These are phyloP conservation scores for Penicillium bovifimosum DNA, from an alignment of 495 filamentous ascomycete species.

Conservation along the genomic window DNA sequence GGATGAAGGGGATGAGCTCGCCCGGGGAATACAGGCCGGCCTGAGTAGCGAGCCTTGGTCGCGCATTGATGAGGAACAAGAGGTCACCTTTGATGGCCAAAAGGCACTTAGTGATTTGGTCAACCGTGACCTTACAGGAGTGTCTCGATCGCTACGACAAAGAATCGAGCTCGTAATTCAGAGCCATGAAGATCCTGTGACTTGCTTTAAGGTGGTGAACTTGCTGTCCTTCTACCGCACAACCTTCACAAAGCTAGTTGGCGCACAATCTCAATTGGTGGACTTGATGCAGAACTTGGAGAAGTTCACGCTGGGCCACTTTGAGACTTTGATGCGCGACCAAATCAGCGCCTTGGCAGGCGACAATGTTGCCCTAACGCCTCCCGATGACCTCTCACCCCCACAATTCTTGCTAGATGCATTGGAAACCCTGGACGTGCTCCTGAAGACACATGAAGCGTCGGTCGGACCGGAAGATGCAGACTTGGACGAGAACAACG, in stretches of 20 bases:
- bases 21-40: constrained; percentile 76
- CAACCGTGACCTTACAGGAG: constrained; percentile 75
- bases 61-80: constrained; percentile 50
- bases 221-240: constrained; percentile 81
- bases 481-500: constrained; percentile 30
- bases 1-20: constrained; percentile 85
- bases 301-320: constrained; percentile 74
- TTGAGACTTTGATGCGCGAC: constrained; percentile 72
- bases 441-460: constrained; percentile 80
- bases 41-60: constrained; percentile 86
- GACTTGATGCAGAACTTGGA: constrained; percentile 64
- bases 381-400: constrained; percentile 57
- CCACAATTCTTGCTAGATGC: constrained; percentile 82
- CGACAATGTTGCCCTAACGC: constrained; percentile 54
- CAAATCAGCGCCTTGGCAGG: constrained; percentile 66
- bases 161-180: constrained; percentile 87
- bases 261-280: constrained; percentile 60
- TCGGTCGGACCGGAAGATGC: constrained; percentile 60
- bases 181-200: constrained; percentile 81
- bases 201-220: constrained; percentile 86
- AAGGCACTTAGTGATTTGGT: constrained; percentile 84
- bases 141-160: constrained; percentile 70
- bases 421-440: constrained; percentile 62
- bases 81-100: constrained; percentile 70
- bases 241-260: constrained; percentile 77